Evolutionary conservation across 768 basidiomycete species (phyloP), one percentile per base, ranked within the genome.

Genomic region (Lanmaoa rubissima): DNA sequence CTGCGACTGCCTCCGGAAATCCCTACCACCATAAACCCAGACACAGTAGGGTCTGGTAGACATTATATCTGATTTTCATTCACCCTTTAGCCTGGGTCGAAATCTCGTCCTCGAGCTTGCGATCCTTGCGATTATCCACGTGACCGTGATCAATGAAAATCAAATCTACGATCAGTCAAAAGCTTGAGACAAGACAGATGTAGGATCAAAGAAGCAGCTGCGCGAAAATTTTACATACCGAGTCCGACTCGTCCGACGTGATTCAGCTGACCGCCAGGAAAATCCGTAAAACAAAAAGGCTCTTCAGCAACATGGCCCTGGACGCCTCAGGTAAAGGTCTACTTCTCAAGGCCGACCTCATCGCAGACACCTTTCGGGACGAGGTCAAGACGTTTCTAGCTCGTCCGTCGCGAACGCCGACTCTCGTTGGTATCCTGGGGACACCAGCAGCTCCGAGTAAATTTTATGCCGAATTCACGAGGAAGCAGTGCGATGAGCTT

Each of bases 341-440:
- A 28, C 80, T 93, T 6, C 80, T 92, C 64, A 91, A 90, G 61
- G 88, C 89, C 0, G 91, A 92, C 65, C 74, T 81, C 11, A 85
- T 95, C 62, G 87, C 90, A 24, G 78, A 79, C 31, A 72, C 83
- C 3, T 94, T 88, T 67, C 81, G 83, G 13, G 78, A 83, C 43
- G 91, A 92, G 69, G 82, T 95, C 62, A 81, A 81, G 60, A 48
- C 70, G 19, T 72, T 73, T 28, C 75, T 85, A 21, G 62, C 69
- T 16, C 63, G 67, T 46, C 63, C 67, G 34, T 38, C 72, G 5
- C 77, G 75, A 21, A 67, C 73, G 14, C 93, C 94, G 3, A 90
- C 85, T 66, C 80, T 99, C 28, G 86, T 98, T 50, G 96, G 95
- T 2, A 96, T 98, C 63, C 79, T 99, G 26, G 88, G 92, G 0